These are phyloP conservation scores for Rauvolfia tetraphylla DNA, from an alignment of 257 asterid genomes.

Conservation along the genomic window DNA sequence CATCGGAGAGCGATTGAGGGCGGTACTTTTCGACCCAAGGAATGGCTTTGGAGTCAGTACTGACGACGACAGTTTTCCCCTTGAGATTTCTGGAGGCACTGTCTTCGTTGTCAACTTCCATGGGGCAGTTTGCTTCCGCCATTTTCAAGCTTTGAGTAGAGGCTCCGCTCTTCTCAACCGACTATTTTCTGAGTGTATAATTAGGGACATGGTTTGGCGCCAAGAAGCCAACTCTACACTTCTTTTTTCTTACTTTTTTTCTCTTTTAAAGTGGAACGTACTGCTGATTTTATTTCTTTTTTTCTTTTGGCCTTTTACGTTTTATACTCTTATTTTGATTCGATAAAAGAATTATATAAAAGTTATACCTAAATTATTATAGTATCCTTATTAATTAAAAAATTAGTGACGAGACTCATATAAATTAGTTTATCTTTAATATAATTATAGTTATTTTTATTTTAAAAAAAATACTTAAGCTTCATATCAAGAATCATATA, in stretches of 20 bases:
- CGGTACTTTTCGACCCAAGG: slow-evolving; percentile 99
- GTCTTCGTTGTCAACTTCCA: slow-evolving; percentile 77
- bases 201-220: not conserved
- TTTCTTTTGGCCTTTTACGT: not conserved
- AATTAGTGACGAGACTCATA: not conserved
- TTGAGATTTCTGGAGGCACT: slow-evolving; percentile 31
- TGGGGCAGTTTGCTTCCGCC: slow-evolving; percentile 57
- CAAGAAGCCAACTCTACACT: too few relatives aligned
- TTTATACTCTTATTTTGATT: too few relatives aligned
- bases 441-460: too few relatives aligned
- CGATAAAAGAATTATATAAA: too few relatives aligned
- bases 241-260: too few relatives aligned
- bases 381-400: too few relatives aligned
- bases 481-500: too few relatives aligned
- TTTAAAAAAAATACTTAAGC: too few relatives aligned
- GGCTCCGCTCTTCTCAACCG: not conserved
- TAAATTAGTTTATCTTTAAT: too few relatives aligned
- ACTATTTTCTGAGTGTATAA: not conserved
- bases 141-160: slow-evolving; percentile 21
- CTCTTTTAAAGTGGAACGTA: not conserved
- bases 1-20: slow-evolving; percentile 92
- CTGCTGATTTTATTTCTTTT: not conserved
- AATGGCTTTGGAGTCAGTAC: slow-evolving; percentile 47
- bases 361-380: not conserved
- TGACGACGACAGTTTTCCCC: slow-evolving; percentile 52